Evolutionary conservation across 768 basidiomycete species (phyloP).

Genomic region (Xanthoconium stramineum): DNA sequence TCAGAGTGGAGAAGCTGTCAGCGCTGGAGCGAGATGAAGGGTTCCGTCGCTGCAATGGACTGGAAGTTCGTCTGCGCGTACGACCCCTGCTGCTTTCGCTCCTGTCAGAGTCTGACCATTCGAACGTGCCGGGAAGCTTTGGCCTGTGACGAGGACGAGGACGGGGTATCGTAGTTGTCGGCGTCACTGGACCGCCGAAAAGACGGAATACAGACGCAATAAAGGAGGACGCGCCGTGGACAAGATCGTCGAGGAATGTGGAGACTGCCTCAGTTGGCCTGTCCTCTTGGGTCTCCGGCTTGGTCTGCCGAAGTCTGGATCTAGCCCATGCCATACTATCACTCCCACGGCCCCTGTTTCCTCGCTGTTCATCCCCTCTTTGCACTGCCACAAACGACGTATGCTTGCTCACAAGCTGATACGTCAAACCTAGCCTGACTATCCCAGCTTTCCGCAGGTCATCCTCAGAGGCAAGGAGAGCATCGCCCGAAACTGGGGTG

Average conservation of each 20-base stretch:
- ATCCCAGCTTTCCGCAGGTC: constrained; percentile 44
- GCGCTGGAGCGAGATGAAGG: constrained; percentile 28
- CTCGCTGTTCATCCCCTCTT: constrained; percentile 22
- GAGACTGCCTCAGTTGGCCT: not conserved
- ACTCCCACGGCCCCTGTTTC: constrained; percentile 3
- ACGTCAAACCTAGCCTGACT: constrained; percentile 46
- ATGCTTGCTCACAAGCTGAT: constrained; percentile 48
- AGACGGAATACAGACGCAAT: constrained; percentile 16
- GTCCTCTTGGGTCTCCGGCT: not conserved
- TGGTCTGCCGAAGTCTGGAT: constrained; percentile 13
- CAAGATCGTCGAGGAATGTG: constrained; percentile 18
- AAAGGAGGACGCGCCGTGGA: constrained; percentile 16
- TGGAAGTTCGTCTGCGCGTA: not conserved
- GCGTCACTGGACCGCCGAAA: not conserved
- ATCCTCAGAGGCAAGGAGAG: constrained; percentile 26
- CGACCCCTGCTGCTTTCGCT: constrained; percentile 4
- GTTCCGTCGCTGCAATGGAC: constrained; percentile 4
- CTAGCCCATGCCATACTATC: constrained; percentile 10
- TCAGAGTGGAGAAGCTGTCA: constrained; percentile 44
- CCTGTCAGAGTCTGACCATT: constrained; percentile 12
- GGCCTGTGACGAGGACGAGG: constrained; percentile 1
- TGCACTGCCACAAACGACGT: constrained; percentile 61
- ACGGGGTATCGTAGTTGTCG: not conserved
- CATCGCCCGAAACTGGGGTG: constrained; percentile 22
- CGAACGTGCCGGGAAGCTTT: constrained; percentile 21